Conservation (phyloP, 805 yeast species). For the Naumovozyma baii region DNA sequence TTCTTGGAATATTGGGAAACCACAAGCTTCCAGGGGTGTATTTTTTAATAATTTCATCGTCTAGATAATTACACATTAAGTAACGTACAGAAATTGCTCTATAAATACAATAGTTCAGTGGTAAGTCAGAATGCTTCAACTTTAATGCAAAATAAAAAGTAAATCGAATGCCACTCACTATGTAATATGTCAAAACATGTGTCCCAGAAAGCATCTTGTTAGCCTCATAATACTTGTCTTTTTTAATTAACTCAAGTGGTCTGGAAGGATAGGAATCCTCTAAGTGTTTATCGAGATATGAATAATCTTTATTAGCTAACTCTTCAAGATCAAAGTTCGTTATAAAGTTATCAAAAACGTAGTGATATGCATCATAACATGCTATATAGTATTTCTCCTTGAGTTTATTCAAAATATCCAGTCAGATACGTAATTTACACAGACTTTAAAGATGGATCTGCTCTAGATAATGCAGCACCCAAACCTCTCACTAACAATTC, state of each 20-base stretch:
- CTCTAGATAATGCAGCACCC: too few species aligned
- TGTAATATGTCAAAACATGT: not conserved
- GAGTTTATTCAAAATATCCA: not conserved
- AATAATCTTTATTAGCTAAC: not conserved
- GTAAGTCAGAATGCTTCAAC: not conserved
- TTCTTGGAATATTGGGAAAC: constrained; percentile 1
- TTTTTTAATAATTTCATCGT: constrained; percentile 1
- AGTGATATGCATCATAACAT: too few species aligned
- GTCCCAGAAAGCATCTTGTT: not conserved
- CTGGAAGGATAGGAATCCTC: not conserved
- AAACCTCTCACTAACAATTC: too few species aligned
- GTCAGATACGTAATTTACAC: too few species aligned
- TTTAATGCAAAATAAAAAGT: constrained; percentile 2
- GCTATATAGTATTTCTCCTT: not conserved
- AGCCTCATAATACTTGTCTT: too few species aligned
- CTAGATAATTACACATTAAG: constrained; percentile 3
- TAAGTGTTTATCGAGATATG: not conserved
- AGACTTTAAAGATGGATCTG: too few species aligned
- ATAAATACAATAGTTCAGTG: not conserved
- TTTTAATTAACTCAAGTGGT: not conserved
- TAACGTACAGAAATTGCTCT: constrained; percentile 2
- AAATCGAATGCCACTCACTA: constrained; percentile 1
- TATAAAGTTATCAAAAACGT: too few species aligned
- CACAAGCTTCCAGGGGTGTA: constrained; percentile 1
- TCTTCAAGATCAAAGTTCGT: too few species aligned